A percentile compares a stretch with the other conserved stretches of the same genome.
Evolutionary conservation across 2,329 filamentous ascomycete species (phyloP).

Genomic region (Ceratocystis alfenasii): DNA sequence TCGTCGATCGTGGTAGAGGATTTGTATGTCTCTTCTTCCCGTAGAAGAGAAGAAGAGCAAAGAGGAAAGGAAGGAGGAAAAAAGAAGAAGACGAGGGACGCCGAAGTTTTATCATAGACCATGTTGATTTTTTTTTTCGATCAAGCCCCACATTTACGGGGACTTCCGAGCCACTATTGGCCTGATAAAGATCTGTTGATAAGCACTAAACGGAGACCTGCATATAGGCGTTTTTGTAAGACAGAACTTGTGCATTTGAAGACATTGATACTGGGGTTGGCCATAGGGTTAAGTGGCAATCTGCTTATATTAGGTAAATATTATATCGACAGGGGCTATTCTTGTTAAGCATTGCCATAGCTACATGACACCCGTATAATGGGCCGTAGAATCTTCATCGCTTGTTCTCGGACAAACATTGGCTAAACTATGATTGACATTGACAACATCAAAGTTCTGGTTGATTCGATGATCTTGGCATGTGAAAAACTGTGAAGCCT

Average conservation of each 20-base stretch:
- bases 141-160: slow-evolving; percentile 12
- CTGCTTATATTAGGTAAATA: neutral
- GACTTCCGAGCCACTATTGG: slow-evolving; percentile 18
- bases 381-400: neutral
- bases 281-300: neutral
- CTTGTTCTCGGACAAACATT: neutral
- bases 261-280: too few species aligned
- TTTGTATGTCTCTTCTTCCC: slow-evolving; percentile 42
- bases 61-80: slow-evolving; percentile 30
- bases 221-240: neutral
- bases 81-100: slow-evolving; percentile 27
- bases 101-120: slow-evolving; percentile 10
- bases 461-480: slow-evolving; percentile 8
- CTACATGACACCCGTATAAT: neutral
- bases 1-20: slow-evolving; percentile 26
- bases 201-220: slow-evolving; percentile 3
- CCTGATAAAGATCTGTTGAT: slow-evolving; percentile 15
- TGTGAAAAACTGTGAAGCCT: slow-evolving; percentile 5
- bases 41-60: slow-evolving; percentile 38
- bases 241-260: too few species aligned
- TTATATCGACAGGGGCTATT: neutral
- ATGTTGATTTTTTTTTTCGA: slow-evolving; percentile 12
- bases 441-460: slow-evolving; percentile 6
- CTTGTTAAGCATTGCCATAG: neutral
- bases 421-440: neutral